Evolutionary conservation across 2,329 filamentous ascomycete species (phyloP).

Genomic region (Ceratocystis eucalypticola): DNA sequence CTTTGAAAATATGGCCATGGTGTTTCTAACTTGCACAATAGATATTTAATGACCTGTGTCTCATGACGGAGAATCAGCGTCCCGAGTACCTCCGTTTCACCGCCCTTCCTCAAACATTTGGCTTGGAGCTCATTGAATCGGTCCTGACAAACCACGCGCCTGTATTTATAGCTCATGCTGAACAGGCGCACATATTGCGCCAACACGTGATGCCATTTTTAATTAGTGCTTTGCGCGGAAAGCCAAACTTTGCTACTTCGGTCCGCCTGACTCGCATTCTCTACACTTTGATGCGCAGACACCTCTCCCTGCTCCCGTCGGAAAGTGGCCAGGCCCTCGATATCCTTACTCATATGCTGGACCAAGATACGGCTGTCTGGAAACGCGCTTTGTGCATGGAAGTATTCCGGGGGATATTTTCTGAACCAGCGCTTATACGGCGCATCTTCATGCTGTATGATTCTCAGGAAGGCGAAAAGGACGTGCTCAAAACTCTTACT

Average conservation of each 20-base stretch:
- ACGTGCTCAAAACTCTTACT: slow-evolving; percentile 68
- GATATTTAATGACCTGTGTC: slow-evolving; percentile 81
- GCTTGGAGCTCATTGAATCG: slow-evolving; percentile 83
- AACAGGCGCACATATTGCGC: slow-evolving; percentile 68
- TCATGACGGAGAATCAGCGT: slow-evolving; percentile 71
- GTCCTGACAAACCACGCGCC: slow-evolving; percentile 73
- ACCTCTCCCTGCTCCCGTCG: slow-evolving; percentile 57
- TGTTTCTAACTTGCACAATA: slow-evolving; percentile 24
- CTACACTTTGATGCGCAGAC: slow-evolving; percentile 64
- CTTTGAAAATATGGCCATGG: background rate
- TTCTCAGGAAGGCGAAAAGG: slow-evolving; percentile 53
- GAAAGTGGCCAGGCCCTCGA: slow-evolving; percentile 77
- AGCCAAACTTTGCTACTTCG: slow-evolving; percentile 65
- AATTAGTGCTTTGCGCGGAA: slow-evolving; percentile 63
- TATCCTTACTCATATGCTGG: slow-evolving; percentile 70
- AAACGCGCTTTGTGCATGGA: slow-evolving; percentile 86
- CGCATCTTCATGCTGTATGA: slow-evolving; percentile 75
- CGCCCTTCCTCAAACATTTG: slow-evolving; percentile 65
- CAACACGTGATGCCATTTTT: slow-evolving; percentile 70
- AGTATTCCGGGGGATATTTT: slow-evolving; percentile 72
- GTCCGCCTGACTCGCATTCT: slow-evolving; percentile 72
- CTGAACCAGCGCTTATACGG: slow-evolving; percentile 63
- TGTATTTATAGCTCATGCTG: slow-evolving; percentile 63
- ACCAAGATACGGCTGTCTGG: slow-evolving; percentile 75
- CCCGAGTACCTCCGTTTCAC: slow-evolving; percentile 72